Evolutionary conservation across 495 filamentous ascomycete genomes (phyloP), one percentile per base, ranked within the genome.

Genomic region (Tuber magnatum): DNA sequence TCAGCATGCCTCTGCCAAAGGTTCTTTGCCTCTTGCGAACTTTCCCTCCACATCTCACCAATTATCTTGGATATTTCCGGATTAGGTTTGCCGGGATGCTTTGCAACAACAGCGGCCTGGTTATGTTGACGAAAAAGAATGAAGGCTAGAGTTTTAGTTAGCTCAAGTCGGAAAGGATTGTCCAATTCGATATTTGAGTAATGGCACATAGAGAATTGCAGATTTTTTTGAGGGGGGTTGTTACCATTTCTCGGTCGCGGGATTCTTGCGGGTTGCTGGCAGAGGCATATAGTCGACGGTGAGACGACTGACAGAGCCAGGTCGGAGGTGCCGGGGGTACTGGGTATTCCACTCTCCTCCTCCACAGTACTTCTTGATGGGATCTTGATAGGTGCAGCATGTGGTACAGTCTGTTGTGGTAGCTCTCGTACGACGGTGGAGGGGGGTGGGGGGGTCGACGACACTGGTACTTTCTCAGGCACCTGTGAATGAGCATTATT

Each of bases 31-130:
- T 92, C 89, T 44, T 91, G 86, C 7, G 90, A 85, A 77, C 93
- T 89, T 76, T 88, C 86, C 75, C 90, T 88, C 95, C 95, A 99
- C 87, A 93, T 90, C 81, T 94, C 91, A 68, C 96, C 95, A 81
- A 98, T 97, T 79, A 97, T 95, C 84, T 98, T 98, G 51, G 95
- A 98, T 75, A 99, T 97, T 71, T 99, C 94, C 8, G 95, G 95
- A 84, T 99, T 99, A 46, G 96, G 90, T 77, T 97, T 89, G 65
- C 94, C 93, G 9, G 94, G 95, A 81, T 97, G 87, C 80, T 92
- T 89, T 18, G 90, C 87, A 12, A 94, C 91, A 16, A 97, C 92
- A 14, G 87, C 85, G 9, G 90, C 89, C 85, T 98, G 95, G 81
- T 95, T 90, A 83, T 96, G 92, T 83, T 98, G 95, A 42, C 95